Conservation (phyloP, 352 stramenopile genomes). For the Phytophthora syringae region DNA sequence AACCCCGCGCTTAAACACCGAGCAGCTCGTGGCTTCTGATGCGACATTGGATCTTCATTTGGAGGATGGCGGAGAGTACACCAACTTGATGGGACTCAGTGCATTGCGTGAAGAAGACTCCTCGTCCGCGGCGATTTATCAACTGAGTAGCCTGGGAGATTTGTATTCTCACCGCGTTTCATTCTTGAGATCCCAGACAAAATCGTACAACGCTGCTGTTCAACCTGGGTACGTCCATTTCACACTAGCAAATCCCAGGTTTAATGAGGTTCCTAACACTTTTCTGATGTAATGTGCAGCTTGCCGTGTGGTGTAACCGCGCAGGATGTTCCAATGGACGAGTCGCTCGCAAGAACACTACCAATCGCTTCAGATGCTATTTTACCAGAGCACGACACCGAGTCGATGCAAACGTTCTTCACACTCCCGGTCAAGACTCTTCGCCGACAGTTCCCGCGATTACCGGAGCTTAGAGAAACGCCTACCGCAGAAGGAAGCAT, state of each 20-base stretch:
- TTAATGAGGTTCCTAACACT: conserved; percentile 5
- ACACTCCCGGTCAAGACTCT: conserved; percentile 54
- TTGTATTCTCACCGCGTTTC: conserved; percentile 68
- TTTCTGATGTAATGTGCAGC: conserved; percentile 31
- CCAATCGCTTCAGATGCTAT: conserved; percentile 68
- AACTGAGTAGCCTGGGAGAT: conserved; percentile 73
- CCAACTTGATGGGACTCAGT: conserved; percentile 56
- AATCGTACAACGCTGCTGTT: conserved; percentile 52
- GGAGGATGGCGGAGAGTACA: conserved; percentile 65
- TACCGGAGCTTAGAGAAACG: conserved; percentile 25
- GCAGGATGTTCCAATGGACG: conserved; percentile 19
- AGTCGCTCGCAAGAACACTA: conserved; percentile 32
- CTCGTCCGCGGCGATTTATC: conserved; percentile 51
- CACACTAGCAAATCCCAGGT: neutral
- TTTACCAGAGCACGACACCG: conserved; percentile 55
- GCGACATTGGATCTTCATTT: conserved; percentile 67
- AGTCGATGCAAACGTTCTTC: conserved; percentile 52
- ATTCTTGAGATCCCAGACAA: conserved; percentile 34
- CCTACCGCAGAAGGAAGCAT: neutral
- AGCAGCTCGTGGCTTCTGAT: conserved; percentile 68
- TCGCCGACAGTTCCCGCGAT: conserved; percentile 53
- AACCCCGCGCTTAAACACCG: conserved; percentile 13
- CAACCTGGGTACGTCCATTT: conserved; percentile 61
- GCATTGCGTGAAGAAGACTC: conserved; percentile 39
- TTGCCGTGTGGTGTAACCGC: conserved; percentile 59